Base-by-base conservation (phyloP, 2,329 filamentous ascomycete genomes). In the Colletotrichum cordylinicola region DNA sequence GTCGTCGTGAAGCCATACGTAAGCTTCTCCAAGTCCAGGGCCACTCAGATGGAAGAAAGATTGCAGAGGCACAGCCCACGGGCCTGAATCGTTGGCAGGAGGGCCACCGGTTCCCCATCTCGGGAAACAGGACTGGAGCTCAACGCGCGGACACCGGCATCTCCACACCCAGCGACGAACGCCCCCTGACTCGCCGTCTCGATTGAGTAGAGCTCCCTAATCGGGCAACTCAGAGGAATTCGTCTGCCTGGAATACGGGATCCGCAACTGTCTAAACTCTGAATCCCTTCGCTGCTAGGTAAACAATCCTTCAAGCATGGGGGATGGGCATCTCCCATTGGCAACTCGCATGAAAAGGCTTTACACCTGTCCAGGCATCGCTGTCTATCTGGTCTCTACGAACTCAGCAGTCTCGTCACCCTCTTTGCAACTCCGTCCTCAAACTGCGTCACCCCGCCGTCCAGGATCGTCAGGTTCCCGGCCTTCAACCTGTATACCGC, bases 391-490 rank as follows among this genome's bases (percentile, higher is more conserved):
- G 21, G 8, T 48, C 39, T 68, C 43, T 75, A 75, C 9, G 35
- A 39, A 12, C 24, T 58, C 24, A 88, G 80, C 74, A 89, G 76
- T 78, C 86, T 90, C 77, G 79, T 83, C 21, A 91, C 91, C 76
- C 89, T 87, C 84, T 89, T 93, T 82, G 92, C 90, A 82, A 94
- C 86, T 62, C 89, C 86, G 69, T 88, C 84, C 82, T 94, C 93
- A 82, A 95, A 95, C 80, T 92, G 89, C 61, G 90, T 87, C 72
- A 94, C 93, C 0, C 93, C 93, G 9, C 88, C 87, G 68, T 89
- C 84, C 79, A 94, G 84, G 62, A 87, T 83, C 31, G 83, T 86
- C 85, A 95, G 81, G 77, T 87, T 88, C 1, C 93, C 92, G 4
- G 84, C 85, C 67, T 89, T 91, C 60, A 95, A 80, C 61, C 92